These are phyloP conservation scores for Chloris gayana DNA, from an alignment of 176 grass and related monocot species.

Conservation along the genomic window DNA sequence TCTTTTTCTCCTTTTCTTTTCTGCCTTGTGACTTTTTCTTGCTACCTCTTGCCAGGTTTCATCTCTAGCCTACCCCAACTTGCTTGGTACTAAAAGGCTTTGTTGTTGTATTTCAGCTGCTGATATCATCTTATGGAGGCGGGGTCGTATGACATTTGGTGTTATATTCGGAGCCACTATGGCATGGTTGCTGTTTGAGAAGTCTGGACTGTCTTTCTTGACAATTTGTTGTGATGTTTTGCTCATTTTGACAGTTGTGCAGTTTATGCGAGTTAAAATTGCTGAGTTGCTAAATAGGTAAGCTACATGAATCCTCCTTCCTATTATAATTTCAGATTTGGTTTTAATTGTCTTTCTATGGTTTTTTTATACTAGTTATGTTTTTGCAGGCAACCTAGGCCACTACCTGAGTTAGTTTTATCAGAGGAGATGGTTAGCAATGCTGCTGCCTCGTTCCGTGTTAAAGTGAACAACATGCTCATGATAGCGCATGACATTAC, in stretches of 20 bases:
- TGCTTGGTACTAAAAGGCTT: neutral
- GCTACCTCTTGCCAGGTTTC: neutral
- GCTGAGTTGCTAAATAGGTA: constrained; percentile 75
- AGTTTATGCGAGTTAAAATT: constrained; percentile 64
- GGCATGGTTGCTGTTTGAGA: constrained; percentile 88
- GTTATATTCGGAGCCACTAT: constrained; percentile 68
- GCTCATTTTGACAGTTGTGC: constrained; percentile 75
- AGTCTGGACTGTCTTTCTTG: constrained; percentile 87
- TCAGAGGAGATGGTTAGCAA: constrained; percentile 98
- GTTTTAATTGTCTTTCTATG: neutral
- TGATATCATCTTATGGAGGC: constrained; percentile 94
- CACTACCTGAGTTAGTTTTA: constrained; percentile 90
- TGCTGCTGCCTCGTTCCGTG: constrained; percentile 79
- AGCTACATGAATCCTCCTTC: constrained; percentile 31
- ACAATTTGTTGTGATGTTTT: constrained; percentile 88
- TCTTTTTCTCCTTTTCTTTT: neutral
- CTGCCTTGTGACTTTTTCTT: neutral
- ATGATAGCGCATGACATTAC: constrained; percentile 97
- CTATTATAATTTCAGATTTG: constrained; percentile 11
- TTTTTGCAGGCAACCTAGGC: constrained; percentile 68
- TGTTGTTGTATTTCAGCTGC: constrained; percentile 60
- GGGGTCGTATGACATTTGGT: constrained; percentile 53
- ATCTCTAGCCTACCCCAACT: neutral
- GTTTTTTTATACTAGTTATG: constrained; percentile 5
- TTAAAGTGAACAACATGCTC: constrained; percentile 88